These are phyloP conservation scores for Phycomyces blakesleeanus DNA, from an alignment of 192 early-diverging fungal genomes.

Conservation along the genomic window DNA sequence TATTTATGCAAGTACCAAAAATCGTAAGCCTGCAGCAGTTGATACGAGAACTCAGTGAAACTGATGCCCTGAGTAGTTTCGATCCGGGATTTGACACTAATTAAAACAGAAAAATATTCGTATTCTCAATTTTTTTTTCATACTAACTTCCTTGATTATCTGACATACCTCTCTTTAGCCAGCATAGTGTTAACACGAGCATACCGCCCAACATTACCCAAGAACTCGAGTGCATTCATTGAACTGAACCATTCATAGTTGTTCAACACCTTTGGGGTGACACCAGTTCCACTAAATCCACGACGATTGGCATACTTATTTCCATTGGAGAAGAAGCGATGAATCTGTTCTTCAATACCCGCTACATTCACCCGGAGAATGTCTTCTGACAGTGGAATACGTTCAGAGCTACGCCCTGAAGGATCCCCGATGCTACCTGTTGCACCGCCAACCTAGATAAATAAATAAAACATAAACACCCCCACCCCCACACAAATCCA, in stretches of 20 bases:
- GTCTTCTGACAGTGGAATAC: conserved; percentile 57
- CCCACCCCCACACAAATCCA: no score
- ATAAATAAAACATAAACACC: no score
- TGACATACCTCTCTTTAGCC: conserved; percentile 71
- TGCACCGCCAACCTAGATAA: conserved; percentile 71
- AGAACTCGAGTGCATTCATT: conserved; percentile 72
- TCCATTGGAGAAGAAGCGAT: conserved; percentile 64
- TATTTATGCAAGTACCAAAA: conserved; percentile 78
- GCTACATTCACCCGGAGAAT: conserved; percentile 59
- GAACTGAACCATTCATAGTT: conserved; percentile 78
- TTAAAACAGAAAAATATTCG: neutral
- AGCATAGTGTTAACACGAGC: conserved; percentile 83
- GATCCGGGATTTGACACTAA: conserved; percentile 79
- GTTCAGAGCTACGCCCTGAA: conserved; percentile 79
- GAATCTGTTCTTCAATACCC: conserved; percentile 69
- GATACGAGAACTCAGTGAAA: conserved; percentile 97
- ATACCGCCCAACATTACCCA: conserved; percentile 75
- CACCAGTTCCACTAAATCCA: conserved; percentile 17
- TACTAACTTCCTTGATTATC: no score
- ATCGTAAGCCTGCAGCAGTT: conserved; percentile 92
- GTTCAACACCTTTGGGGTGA: conserved; percentile 59
- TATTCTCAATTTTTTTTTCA: no score
- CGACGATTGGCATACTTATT: conserved; percentile 36
- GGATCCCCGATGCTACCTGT: conserved; percentile 94
- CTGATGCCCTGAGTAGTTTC: conserved; percentile 81